A percentile compares a stretch with the other conserved stretches of the same genome.
phyloP scores from a whole-genome alignment of 345 rosid genomes.

The Angophora floribunda region DNA sequence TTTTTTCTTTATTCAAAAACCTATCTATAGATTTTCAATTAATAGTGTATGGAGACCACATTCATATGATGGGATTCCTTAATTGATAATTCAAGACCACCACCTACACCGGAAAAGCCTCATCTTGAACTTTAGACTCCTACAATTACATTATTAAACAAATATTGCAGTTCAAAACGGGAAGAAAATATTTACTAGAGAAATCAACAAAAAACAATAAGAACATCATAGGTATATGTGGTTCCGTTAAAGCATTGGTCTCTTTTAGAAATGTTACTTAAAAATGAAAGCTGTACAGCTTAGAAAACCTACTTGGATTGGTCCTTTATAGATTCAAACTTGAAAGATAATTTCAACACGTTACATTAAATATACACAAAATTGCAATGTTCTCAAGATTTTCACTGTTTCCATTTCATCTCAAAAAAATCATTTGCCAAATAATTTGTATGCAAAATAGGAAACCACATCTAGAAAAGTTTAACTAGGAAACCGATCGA shows the following conservation, averaged over 20 bases:
- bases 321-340: no score
- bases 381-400: no score
- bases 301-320: no score
- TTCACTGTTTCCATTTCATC: no score
- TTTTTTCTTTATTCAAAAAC: neutral
- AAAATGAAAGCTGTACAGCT: no score
- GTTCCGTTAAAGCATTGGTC: neutral
- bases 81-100: neutral
- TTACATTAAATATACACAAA: no score
- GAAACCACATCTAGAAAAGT: no score
- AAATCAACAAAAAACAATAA: neutral
- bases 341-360: no score
- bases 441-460: no score
- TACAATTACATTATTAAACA: neutral
- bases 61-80: neutral
- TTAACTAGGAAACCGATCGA: no score
- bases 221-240: neutral
- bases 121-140: neutral
- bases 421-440: no score
- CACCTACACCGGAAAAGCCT: neutral
- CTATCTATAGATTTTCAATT: neutral
- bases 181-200: neutral
- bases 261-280: neutral
- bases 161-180: neutral
- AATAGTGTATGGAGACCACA: neutral